Evolutionary conservation across 208 protist genomes (phyloP), one percentile per base, ranked within the genome.

Genomic region (Porcisia deanei): DNA sequence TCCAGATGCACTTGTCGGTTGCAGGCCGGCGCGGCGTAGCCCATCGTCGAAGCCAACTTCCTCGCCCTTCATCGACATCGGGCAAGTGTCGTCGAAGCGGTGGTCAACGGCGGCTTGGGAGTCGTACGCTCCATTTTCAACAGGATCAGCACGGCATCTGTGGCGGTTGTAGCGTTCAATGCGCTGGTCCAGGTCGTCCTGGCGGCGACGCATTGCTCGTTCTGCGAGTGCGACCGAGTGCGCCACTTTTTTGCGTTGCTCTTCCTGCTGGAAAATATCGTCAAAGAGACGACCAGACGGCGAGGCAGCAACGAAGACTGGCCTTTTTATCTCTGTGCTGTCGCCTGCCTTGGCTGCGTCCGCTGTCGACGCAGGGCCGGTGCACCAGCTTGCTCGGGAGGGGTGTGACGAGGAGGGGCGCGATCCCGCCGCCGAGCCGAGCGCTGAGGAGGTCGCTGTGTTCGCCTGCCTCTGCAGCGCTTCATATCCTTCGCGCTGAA

Each of bases 231-330:
- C 73, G n/a, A 54, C 60, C 20, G 77, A 39, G 55, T 88, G 71
- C 14, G 79, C 77, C 41, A 64, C 73, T 9, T 54, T 61, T 25
- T 79, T 72, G 14, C 79, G 86, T 53, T 91, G 86, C 47, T 83
- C 75, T 49, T 69, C 75, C 57, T 93, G 87, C 74, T 91, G 88
- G 30, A 73, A 83, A 71, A 97, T 95, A 3, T 97, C 90, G 9
- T 84, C 81, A 59, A 97, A 97, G 58, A 94, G 87, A 1, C 92
- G 87, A n/a, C 87, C 89, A 18, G 84, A 75, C 8, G 87, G 92
- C 5, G 89, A 81, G 7, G 86, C 87, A 7, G 91, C 54, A 22
- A 94, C 71, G 64, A 96, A 96, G n/a, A 86, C 81, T 14, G 88
- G 80, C 25, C 78, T 75, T 53, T 76, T 86, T 41, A 47, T 64